These are phyloP conservation scores for Flueggea neowawraea DNA, from an alignment of 441 rosid genomes.

Conservation along the genomic window DNA sequence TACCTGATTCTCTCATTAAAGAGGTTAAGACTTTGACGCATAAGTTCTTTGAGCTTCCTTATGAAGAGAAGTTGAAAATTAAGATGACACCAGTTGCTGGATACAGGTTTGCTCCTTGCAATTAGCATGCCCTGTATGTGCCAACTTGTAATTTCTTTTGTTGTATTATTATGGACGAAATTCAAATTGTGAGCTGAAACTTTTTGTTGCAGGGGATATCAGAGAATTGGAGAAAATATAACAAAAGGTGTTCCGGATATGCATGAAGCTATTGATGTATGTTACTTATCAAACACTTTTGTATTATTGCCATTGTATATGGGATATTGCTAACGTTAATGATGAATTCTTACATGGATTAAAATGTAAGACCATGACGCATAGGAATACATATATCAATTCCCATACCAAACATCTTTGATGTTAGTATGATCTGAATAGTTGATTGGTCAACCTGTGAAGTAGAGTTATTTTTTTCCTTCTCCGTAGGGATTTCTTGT, in stretches of 20 bases:
- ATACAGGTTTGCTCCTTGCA: slow-evolving; percentile 52
- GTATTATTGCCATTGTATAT: no score
- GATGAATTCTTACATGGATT: no score
- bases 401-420: no score
- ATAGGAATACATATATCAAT: no score
- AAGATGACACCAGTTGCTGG: slow-evolving; percentile 72
- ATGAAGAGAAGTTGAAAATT: slow-evolving; percentile 73
- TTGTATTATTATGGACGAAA: not conserved
- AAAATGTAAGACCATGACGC: no score
- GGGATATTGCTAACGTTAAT: no score
- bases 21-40: slow-evolving; percentile 51
- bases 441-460: no score
- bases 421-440: no score
- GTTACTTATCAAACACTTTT: slow-evolving; percentile 12
- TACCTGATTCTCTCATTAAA: slow-evolving; percentile 53
- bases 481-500: no score
- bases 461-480: no score
- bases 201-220: slow-evolving; percentile 78
- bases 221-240: slow-evolving; percentile 78
- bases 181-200: not conserved
- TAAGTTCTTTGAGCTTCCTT: slow-evolving; percentile 55
- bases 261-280: slow-evolving; percentile 88
- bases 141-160: no score
- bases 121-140: not conserved
- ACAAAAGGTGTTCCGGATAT: slow-evolving; percentile 77